Evolutionary conservation across 2,329 filamentous ascomycete genomes (phyloP), one percentile per base, ranked within the genome.

Genomic region (Aspergillus flavus): DNA sequence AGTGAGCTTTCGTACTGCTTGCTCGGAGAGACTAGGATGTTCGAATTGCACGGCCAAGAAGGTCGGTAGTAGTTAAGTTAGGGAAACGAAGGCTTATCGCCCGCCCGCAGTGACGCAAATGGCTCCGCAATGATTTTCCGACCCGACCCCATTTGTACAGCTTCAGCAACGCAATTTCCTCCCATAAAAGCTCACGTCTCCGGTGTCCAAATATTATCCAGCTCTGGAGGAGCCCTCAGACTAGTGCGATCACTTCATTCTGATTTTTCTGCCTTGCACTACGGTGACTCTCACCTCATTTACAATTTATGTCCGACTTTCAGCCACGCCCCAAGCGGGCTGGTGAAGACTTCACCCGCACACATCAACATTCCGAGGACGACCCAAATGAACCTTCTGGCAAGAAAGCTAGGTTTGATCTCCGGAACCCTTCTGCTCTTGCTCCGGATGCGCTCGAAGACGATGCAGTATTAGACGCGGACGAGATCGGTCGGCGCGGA

Each of bases 351-450:
- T 96, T 91, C 75, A 88, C 90, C 52, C 89, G 92, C 62, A 88
- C 87, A 21, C 88, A 94, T 76, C 89, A 92, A 72, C 82, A 85
- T 68, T 85, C 88, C 59, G 79, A 81, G 56, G 77, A 80, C 59
- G 74, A 73, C 53, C 68, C 71, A 58, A 77, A 76, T 58, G 82
- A 84, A 56, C 81, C 84, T 34, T 75, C 75, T 1, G 78, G 82
- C 58, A 96, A 96, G 77, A 94, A 93, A 74, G 91, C 93, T 63
- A 93, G 92, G 73, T 99, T 99, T 79, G 95, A 99, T 78, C 83
- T 95, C 59, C 92, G 95, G 68, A 98, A 99, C 75, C 95, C 95
- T 3, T 97, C 94, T 19, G 93, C 92, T 0, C 87, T 99, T 5
- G 94, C 93, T 2, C 89, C 94, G 1, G 93, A 96, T 75, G 91